These are phyloP conservation scores for Aspergillus thermomutatus DNA, from an alignment of 2,329 filamentous ascomycete species.

Conservation along the genomic window DNA sequence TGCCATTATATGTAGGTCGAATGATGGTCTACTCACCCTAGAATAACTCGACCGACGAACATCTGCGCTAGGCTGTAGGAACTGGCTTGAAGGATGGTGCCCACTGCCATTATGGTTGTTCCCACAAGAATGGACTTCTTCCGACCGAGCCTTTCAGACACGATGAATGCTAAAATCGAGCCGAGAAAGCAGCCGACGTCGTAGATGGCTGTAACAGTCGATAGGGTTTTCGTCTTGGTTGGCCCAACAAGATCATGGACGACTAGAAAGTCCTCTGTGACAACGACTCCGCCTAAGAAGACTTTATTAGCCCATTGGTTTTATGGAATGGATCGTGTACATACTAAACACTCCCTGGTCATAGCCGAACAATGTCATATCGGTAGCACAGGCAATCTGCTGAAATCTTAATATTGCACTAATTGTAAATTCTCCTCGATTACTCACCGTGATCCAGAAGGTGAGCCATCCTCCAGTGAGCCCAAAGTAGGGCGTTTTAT, in stretches of 20 bases:
- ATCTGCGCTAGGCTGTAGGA: slow-evolving; percentile 47
- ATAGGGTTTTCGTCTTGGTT: slow-evolving; percentile 30
- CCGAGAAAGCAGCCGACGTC: slow-evolving; percentile 61
- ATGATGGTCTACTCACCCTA: slow-evolving; percentile 6
- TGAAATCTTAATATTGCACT: not conserved
- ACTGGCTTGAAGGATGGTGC: slow-evolving; percentile 47
- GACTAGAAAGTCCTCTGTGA: slow-evolving; percentile 52
- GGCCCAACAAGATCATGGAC: slow-evolving; percentile 44
- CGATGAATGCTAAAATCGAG: slow-evolving; percentile 43
- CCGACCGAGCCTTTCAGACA: slow-evolving; percentile 48
- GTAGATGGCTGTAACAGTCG: slow-evolving; percentile 56
- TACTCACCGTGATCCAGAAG: slow-evolving; percentile 52
- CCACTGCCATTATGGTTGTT: slow-evolving; percentile 48
- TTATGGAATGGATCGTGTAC: not conserved
- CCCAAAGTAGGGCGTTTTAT: slow-evolving; percentile 49
- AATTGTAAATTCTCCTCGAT: not conserved
- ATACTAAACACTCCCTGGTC: slow-evolving; percentile 53
- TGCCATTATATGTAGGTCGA: not conserved
- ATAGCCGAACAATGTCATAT: slow-evolving; percentile 48
- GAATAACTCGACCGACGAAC: slow-evolving; percentile 47
- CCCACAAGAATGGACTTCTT: slow-evolving; percentile 47
- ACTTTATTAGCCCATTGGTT: not conserved
- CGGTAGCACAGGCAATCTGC: slow-evolving; percentile 44
- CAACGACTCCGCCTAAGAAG: slow-evolving; percentile 48
- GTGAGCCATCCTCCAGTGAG: slow-evolving; percentile 54